A percentile compares a stretch with the other conserved stretches of the same genome.
Evolutionary conservation across 306 rosid genomes (phyloP).

Genomic region (Acmispon strigosus): DNA sequence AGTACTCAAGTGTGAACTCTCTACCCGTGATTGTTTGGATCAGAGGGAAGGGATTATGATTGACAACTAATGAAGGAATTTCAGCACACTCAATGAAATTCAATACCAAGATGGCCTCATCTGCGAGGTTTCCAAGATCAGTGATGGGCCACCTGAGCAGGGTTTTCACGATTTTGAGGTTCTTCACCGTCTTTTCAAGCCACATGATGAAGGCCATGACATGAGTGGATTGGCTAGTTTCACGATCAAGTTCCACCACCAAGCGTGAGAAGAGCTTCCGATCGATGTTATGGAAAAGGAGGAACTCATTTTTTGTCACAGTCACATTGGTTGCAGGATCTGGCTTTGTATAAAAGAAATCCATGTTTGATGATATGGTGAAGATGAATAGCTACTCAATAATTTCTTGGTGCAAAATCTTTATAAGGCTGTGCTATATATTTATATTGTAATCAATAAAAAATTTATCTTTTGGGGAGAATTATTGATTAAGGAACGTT

Average conservation of each 20-base stretch:
- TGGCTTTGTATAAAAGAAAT: not conserved
- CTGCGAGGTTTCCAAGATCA: conserved; percentile 21
- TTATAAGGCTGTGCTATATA: no score
- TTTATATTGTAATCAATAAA: no score
- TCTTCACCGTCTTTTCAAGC: not conserved
- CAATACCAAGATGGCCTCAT: conserved; percentile 35
- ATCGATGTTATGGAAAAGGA: conserved; percentile 43
- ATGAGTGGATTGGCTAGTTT: conserved; percentile 28
- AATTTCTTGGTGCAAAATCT: no score
- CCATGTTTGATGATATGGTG: not conserved
- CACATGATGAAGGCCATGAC: conserved; percentile 54
- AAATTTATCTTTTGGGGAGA: not conserved
- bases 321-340: not conserved
- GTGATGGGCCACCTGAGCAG: conserved; percentile 23
- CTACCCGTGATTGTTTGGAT: conserved; percentile 18
- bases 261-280: conserved; percentile 45
- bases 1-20: conserved; percentile 24
- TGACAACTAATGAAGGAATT: not conserved
- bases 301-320: conserved; percentile 40
- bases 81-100: conserved; percentile 28
- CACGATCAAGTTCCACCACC: conserved; percentile 31
- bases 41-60: conserved; percentile 36
- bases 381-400: no score
- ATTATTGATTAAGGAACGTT: not conserved
- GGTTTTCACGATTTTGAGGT: conserved; percentile 20